These are phyloP conservation scores for Dysphania ambrosioides DNA, from an alignment of 148 eudicot species.

Conservation along the genomic window DNA sequence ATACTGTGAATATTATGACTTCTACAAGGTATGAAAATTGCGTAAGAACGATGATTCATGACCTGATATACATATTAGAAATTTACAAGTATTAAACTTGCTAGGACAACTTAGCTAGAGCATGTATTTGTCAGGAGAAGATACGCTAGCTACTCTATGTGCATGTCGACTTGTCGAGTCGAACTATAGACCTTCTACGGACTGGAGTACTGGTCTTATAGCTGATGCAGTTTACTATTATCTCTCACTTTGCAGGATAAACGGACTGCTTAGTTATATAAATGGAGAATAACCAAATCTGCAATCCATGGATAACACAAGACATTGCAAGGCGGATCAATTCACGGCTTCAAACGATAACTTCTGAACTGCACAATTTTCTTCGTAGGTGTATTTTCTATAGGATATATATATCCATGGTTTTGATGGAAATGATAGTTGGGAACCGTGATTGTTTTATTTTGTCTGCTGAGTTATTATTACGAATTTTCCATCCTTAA, in stretches of 20 bases:
- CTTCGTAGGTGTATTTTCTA: neutral
- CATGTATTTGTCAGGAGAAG: too few relatives aligned
- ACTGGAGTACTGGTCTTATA: too few relatives aligned
- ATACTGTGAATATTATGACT: conserved; percentile 13
- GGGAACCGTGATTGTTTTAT: neutral
- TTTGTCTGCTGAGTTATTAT: neutral
- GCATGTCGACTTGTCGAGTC: too few relatives aligned
- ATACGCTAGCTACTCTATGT: too few relatives aligned
- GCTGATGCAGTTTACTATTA: too few relatives aligned
- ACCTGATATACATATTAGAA: neutral
- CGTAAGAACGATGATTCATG: neutral
- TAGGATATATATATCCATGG: neutral
- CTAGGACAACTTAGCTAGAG: too few relatives aligned
- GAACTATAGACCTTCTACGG: too few relatives aligned
- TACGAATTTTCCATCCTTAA: neutral
- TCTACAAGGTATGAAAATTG: conserved; percentile 13
- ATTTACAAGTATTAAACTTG: too few relatives aligned
- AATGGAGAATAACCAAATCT: conserved; percentile 8
- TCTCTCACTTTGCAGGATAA: conserved; percentile 20
- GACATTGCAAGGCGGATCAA: neutral
- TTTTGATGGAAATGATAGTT: neutral
- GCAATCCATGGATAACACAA: conserved; percentile 4
- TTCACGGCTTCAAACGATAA: neutral
- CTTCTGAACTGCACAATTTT: conserved; percentile 3
- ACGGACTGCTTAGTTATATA: neutral